Evolutionary conservation across 306 rosid species (phyloP).

Genomic region (Rosa chinensis): DNA sequence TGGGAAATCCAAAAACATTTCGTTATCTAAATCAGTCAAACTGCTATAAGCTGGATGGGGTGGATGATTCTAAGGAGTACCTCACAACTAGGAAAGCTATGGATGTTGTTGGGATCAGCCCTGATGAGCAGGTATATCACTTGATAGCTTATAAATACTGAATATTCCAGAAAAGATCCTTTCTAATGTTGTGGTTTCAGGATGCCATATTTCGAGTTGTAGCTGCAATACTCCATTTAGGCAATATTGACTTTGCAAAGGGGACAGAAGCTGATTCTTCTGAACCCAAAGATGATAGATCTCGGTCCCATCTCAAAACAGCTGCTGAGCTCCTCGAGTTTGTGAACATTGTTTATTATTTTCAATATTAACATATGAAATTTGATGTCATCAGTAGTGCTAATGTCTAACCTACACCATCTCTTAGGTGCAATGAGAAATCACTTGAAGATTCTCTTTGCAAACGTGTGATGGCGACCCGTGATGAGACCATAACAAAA

Average conservation of each 20-base stretch:
- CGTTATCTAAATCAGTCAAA: constrained; percentile 91
- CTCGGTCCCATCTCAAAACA: constrained; percentile 70
- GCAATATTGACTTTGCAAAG: constrained; percentile 82
- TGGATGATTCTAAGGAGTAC: constrained; percentile 88
- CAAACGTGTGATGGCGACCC: constrained; percentile 89
- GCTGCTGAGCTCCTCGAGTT: constrained; percentile 86
- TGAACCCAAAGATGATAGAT: constrained; percentile 75
- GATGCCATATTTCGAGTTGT: constrained; percentile 88
- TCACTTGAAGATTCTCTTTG: constrained; percentile 89
- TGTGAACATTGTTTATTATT: constrained; percentile 13
- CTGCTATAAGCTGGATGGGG: constrained; percentile 58
- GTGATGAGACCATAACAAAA: constrained; percentile 89
- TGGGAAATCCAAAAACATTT: constrained; percentile 72
- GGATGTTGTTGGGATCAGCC: constrained; percentile 86
- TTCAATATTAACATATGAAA: background rate
- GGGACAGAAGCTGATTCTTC: constrained; percentile 78
- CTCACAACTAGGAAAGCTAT: constrained; percentile 81
- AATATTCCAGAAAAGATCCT: background rate
- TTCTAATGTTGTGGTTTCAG: constrained; percentile 37
- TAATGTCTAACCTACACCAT: constrained; percentile 25
- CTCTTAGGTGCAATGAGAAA: constrained; percentile 75
- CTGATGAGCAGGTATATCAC: constrained; percentile 70
- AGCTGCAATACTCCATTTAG: constrained; percentile 92
- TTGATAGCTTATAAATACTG: constrained; percentile 15
- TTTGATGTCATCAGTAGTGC: constrained; percentile 21